Conservation (phyloP, 2,329 filamentous ascomycete genomes). For the Sporothrix sp. region DNA sequence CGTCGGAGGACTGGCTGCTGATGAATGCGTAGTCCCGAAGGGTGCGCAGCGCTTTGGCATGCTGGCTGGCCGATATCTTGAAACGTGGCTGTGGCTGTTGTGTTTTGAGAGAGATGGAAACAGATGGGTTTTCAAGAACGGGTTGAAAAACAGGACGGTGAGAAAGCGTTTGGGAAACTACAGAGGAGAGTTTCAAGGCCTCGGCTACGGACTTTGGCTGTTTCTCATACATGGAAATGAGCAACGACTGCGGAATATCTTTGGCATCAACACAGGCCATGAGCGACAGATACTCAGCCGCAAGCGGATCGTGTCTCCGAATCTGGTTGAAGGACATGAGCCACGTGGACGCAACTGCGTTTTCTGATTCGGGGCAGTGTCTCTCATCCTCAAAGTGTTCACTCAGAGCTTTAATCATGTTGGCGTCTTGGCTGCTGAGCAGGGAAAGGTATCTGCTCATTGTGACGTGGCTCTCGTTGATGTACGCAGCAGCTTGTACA, state of each 20-base stretch:
- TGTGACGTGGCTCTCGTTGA: slow-evolving; percentile 4
- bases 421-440: slow-evolving; percentile 3
- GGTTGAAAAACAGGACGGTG: too few relatives aligned
- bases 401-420: slow-evolving; percentile 13
- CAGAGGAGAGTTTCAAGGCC: too few relatives aligned
- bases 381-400: slow-evolving; percentile 12
- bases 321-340: slow-evolving; percentile 16
- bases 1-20: slow-evolving; percentile 10
- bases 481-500: slow-evolving; percentile 14
- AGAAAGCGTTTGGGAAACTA: too few relatives aligned
- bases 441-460: slow-evolving; percentile 8
- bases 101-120: too few relatives aligned
- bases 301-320: slow-evolving; percentile 17
- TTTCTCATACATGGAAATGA: too few relatives aligned
- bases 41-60: slow-evolving; percentile 19
- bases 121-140: too few relatives aligned
- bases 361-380: slow-evolving; percentile 5
- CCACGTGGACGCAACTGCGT: slow-evolving; percentile 16
- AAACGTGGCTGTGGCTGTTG: too few relatives aligned
- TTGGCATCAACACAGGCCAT: slow-evolving; percentile 24
- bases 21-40: slow-evolving; percentile 26
- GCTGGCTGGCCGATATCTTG: too few relatives aligned
- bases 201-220: too few relatives aligned
- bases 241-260: slow-evolving; percentile 22
- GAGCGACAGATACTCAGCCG: slow-evolving; percentile 23